These are phyloP conservation scores for Avena atlantica DNA, from an alignment of 176 grass and related monocot genomes.

Conservation along the genomic window DNA sequence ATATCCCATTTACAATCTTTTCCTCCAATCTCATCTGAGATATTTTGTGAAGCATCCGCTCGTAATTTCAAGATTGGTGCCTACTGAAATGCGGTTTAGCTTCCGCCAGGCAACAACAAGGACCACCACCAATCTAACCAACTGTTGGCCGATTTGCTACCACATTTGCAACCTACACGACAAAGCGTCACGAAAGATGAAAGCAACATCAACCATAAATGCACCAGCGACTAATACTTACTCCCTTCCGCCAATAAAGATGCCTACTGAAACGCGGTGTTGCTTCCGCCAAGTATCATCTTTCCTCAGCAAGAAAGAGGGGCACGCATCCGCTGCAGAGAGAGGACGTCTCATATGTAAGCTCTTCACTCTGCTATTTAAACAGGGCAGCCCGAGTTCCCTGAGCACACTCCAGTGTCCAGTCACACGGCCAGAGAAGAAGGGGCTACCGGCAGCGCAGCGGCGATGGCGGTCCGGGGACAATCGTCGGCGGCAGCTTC, in stretches of 20 bases:
- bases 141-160: background rate
- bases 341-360: too few relatives aligned
- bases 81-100: background rate
- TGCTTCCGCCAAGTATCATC: background rate
- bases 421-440: background rate
- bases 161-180: background rate
- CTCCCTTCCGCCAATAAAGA: background rate
- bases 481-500: too few relatives aligned
- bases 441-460: background rate
- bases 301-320: background rate
- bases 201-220: too few relatives aligned
- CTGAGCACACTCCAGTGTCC: background rate
- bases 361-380: slow-evolving; percentile 18
- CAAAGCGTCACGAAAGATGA: too few relatives aligned
- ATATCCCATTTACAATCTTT: background rate
- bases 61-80: background rate
- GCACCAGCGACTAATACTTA: too few relatives aligned
- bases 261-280: background rate
- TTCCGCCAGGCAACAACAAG: slow-evolving; percentile 16
- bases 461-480: background rate
- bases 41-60: background rate
- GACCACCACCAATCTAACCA: slow-evolving; percentile 28
- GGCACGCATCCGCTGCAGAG: too few relatives aligned
- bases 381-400: background rate
- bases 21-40: background rate